Base-by-base conservation (phyloP, 768 basidiomycete species). In the Termitomyces sp. region DNA sequence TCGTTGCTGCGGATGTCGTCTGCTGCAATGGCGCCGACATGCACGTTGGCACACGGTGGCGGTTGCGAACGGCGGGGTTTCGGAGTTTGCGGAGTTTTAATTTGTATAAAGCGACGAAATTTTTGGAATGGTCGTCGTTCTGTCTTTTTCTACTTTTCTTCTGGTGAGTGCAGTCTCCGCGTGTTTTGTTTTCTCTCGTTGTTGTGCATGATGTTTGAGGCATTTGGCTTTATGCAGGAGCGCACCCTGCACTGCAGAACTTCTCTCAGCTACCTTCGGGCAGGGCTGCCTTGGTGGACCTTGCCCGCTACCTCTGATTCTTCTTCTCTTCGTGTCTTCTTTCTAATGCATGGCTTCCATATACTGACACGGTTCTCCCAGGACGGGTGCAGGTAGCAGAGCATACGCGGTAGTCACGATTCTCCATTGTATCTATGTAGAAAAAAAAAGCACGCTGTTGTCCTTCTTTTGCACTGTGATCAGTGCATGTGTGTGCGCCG, bases 181-280 rank as follows among this genome's bases (percentile, higher is more conserved):
- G 58, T 56, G 47, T 57, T 60, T 57, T 30, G 59, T 62, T 33
- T 28, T 59, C 62, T 33, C 28, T 60, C 56, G 50, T 35, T 32
- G 43, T 46, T 26, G 32, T 52, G 48, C 33, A 83, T 86, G 88
- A 90, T 90, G 88, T 85, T 88, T 89, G 88, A 90, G 88, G 88
- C 88, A 90, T 90, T 90, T 90, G 88, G 88, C 88, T 90, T 90
- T 89, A 90, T 63, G 87, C 83, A 75, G 76, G 81, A 71, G 68
- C 66, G 78, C 66, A 63, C 72, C 82, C 81, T 82, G 85, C 86
- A 76, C 71, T 90, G 89, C 85, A 88, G 88, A 91, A 86, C 84
- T 64, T 69, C 79, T 82, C 89, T 91, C 89, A 90, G 88, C 88
- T 90, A 90, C 89, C 89, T 91, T 88, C 86, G 82, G 83, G 78